Conservation (phyloP, 2,329 filamentous ascomycete genomes). For the Ramularia endophylla region DNA sequence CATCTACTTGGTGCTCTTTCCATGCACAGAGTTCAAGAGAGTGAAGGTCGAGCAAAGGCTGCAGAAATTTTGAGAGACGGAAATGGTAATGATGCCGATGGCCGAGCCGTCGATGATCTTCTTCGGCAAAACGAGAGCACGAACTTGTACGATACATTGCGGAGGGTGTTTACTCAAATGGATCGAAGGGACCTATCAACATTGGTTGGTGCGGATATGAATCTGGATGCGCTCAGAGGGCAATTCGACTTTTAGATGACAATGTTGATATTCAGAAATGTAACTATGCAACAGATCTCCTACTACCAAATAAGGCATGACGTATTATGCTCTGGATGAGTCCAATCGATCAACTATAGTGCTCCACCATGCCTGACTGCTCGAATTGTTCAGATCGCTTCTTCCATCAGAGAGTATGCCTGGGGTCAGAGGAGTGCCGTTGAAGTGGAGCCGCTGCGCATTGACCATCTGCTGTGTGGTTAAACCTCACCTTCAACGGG, state of each 20-base stretch:
- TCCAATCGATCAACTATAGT: too few species aligned
- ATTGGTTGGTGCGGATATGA: constrained; percentile 80
- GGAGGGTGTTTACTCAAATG: constrained; percentile 97
- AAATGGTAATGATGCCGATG: constrained; percentile 46
- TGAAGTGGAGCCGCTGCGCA: too few species aligned
- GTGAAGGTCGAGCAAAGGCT: constrained; percentile 74
- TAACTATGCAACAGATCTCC: too few species aligned
- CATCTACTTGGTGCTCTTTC: constrained; percentile 86
- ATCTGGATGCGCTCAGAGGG: constrained; percentile 79
- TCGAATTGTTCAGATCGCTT: too few species aligned
- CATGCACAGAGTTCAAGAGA: constrained; percentile 93
- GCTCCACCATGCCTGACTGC: too few species aligned
- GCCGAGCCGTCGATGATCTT: constrained; percentile 77
- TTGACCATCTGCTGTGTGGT: too few species aligned
- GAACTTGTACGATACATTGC: constrained; percentile 89
- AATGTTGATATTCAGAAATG: background rate
- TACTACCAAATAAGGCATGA: too few species aligned
- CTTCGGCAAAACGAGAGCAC: constrained; percentile 94
- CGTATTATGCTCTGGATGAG: too few species aligned
- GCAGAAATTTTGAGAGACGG: constrained; percentile 68
- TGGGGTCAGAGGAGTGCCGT: too few species aligned
- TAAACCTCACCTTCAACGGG: too few species aligned
- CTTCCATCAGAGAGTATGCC: too few species aligned
- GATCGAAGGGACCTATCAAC: constrained; percentile 80
- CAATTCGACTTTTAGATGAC: constrained; percentile 74